Evolutionary conservation across 192 early-diverging fungal species (phyloP).

Genomic region (Gorgonomyces haynaldii): DNA sequence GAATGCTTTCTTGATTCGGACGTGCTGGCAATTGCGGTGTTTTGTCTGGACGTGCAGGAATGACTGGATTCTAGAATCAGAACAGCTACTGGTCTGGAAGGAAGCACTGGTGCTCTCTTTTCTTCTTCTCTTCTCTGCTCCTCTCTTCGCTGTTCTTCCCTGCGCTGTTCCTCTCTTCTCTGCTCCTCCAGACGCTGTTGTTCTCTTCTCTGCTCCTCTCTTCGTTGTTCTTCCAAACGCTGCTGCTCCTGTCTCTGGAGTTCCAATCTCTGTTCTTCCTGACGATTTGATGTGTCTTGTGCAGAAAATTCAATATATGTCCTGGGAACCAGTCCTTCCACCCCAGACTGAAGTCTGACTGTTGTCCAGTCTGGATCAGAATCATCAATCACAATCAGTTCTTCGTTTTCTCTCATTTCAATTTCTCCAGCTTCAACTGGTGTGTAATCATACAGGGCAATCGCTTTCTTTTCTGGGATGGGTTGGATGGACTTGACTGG

Average conservation of each 20-base stretch:
- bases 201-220: conserved; percentile 4
- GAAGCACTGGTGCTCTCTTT: conserved; percentile 9
- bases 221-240: conserved; percentile 17
- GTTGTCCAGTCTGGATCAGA: conserved; percentile 88
- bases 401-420: conserved; percentile 71
- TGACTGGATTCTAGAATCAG: too few species aligned
- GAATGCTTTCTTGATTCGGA: too few species aligned
- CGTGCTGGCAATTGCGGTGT: too few species aligned
- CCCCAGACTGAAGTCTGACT: conserved; percentile 43
- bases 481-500: not conserved
- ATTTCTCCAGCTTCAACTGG: conserved; percentile 78
- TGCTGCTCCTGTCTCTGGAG: conserved; percentile 4
- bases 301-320: conserved; percentile 69
- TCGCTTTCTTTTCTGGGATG: conserved; percentile 27
- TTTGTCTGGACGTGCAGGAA: too few species aligned
- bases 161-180: conserved; percentile 1
- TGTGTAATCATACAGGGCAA: conserved; percentile 84
- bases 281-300: conserved; percentile 1
- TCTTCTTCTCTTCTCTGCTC: conserved; percentile 23
- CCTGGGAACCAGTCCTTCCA: conserved; percentile 81
- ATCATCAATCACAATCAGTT: conserved; percentile 74
- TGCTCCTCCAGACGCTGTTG: conserved; percentile 11
- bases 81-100: too few species aligned
- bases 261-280: conserved; percentile 6
- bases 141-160: conserved; percentile 22